These are phyloP conservation scores for Saccharomycopsis javanensis DNA, from an alignment of 805 yeast species.

Conservation along the genomic window DNA sequence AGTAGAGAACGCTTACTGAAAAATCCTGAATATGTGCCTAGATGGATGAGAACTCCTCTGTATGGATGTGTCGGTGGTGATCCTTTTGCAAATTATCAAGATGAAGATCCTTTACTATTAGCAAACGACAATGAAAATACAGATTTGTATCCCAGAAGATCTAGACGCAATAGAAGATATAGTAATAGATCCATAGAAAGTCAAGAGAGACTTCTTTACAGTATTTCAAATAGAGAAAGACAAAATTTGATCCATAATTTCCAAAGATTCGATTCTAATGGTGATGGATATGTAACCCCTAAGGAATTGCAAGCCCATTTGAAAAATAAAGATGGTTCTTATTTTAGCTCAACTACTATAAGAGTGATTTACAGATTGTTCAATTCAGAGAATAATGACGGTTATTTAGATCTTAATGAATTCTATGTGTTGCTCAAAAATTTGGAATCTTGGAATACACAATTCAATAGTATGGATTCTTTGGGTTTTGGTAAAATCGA, in stretches of 20 bases:
- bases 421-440: constrained; percentile 63
- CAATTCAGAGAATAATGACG: constrained; percentile 38
- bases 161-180: constrained; percentile 15
- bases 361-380: constrained; percentile 54
- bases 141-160: no score
- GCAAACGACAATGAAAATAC: no score
- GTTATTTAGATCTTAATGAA: constrained; percentile 42
- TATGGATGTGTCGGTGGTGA: neutral
- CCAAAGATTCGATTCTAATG: constrained; percentile 12
- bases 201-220: neutral
- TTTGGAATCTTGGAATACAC: constrained; percentile 53
- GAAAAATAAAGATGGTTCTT: constrained; percentile 53
- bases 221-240: constrained; percentile 1
- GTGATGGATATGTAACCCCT: constrained; percentile 13
- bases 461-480: constrained; percentile 53
- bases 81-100: neutral
- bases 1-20: neutral
- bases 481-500: constrained; percentile 49
- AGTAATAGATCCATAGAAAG: neutral
- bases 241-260: constrained; percentile 6
- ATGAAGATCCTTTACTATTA: no score
- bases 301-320: constrained; percentile 49
- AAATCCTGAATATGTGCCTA: neutral
- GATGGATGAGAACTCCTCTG: neutral
- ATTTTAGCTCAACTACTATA: constrained; percentile 52